A percentile compares a stretch with the other conserved stretches of the same genome.
Conservation (phyloP, 768 basidiomycete species). For the Coprinellus micaceus region DNA sequence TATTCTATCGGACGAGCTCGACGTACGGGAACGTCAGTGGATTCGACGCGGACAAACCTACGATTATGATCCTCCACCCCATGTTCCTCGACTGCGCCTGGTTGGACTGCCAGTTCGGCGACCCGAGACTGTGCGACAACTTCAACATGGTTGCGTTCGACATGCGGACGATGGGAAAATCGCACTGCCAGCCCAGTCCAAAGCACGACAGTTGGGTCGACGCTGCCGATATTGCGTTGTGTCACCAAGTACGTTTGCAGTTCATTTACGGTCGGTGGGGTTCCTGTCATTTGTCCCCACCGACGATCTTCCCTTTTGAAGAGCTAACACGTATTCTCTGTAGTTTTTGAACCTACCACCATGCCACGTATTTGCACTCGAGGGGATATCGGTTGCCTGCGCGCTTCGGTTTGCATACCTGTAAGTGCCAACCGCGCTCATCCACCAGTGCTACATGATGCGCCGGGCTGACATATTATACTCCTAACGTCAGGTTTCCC, state of each 20-base stretch:
- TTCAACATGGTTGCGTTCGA: conserved; percentile 79
- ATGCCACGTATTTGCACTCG: conserved; percentile 69
- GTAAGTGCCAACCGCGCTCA: conserved; percentile 38
- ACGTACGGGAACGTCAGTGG: conserved; percentile 55
- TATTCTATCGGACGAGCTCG: conserved; percentile 71
- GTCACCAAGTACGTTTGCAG: conserved; percentile 48
- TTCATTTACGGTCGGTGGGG: not conserved
- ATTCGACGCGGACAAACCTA: conserved; percentile 63
- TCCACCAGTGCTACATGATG: not conserved
- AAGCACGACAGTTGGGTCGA: conserved; percentile 74
- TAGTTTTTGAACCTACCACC: conserved; percentile 64
- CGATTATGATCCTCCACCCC: conserved; percentile 66
- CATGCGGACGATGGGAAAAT: conserved; percentile 60
- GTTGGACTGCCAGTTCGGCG: conserved; percentile 63
- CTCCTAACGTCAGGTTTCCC: conserved; percentile 57
- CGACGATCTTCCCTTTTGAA: too few relatives aligned
- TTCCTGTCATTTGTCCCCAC: too few relatives aligned
- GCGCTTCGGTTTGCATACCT: conserved; percentile 63
- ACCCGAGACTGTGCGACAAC: conserved; percentile 51
- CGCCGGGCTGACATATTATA: conserved; percentile 9
- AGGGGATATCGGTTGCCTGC: conserved; percentile 50
- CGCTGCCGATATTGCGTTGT: conserved; percentile 71
- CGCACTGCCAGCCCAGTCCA: conserved; percentile 47
- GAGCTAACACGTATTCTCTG: too few relatives aligned
- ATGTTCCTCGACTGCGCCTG: conserved; percentile 66